Base-by-base conservation (phyloP, 202 grass and related monocot species). In the Hordeum pubiflorum region DNA sequence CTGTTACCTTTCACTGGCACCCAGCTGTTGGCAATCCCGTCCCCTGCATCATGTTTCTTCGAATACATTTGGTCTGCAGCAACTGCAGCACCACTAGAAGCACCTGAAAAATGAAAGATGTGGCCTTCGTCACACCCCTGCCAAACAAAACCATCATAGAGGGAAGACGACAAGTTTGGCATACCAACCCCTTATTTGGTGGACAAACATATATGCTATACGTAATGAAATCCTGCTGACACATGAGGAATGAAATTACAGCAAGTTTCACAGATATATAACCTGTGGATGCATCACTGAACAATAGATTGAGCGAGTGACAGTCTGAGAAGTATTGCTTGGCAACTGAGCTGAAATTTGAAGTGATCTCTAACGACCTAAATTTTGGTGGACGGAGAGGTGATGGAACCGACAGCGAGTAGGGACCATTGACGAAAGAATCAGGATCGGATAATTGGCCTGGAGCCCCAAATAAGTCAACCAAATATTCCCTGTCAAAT, bases 281-380 rank as follows among this genome's bases (percentile, higher is more conserved):
- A 89, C 88, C 90, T 84, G 88, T 78, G 41, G 92, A 94, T 65
- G 92, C 43, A 88, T 94, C 88, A 36, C 83, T 86, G 61, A 98
- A 98, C 72, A 93, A 84, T 75, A 98, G 90, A 89, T 88, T 91
- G 41, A 98, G 88, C 46, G 95, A 93, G 81, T 89, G 90, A 56
- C 95, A 98, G 74, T 98, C 92, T 63, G 79, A 87, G 80, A 98
- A 93, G 75, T 91, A 98, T 58, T 98, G 88, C 86, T 93, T 94
- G 58, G 95, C 95, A 58, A 98, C 84, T 24, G 66, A 88, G 86
- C 91, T 89, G 66, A 98, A 91, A 85, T 93, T 91, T 78, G 79
- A 69, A 70, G 78, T 88, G 72, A 91, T 85, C 75, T 91, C 63
- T 60, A 82, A 32, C 29, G 95, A 91, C 74, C 88, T 94, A 86